Evolutionary conservation across 225 moss, liverwort and hornwort genomes (phyloP).

Genomic region (Lunularia cruciata): DNA sequence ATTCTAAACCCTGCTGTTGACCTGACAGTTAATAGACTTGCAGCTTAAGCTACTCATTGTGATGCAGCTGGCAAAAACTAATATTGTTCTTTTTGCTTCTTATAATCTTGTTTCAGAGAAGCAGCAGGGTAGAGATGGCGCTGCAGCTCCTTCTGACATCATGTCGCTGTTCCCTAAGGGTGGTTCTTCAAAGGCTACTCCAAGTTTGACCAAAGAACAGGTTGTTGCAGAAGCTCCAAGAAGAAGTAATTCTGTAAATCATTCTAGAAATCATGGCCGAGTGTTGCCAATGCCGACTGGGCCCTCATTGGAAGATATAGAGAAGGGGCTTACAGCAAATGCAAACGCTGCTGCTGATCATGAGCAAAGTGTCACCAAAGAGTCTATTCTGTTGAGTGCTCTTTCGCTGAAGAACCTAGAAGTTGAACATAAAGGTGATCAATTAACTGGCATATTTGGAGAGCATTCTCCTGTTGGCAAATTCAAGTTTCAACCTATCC

Average conservation of each 20-base stretch:
- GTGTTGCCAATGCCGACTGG: conserved; percentile 87
- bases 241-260: conserved; percentile 39
- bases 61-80: too few relatives aligned
- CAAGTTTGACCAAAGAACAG: conserved; percentile 22
- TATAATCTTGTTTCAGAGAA: conserved; percentile 46
- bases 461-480: conserved; percentile 51
- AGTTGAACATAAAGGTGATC: conserved; percentile 39
- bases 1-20: too few relatives aligned
- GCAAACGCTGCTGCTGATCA: conserved; percentile 31
- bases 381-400: conserved; percentile 35
- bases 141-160: conserved; percentile 50
- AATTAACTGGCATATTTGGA: conserved; percentile 39
- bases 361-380: conserved; percentile 28
- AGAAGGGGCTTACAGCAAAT: conserved; percentile 70
- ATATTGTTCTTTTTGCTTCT: too few relatives aligned
- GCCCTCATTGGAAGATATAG: conserved; percentile 90
- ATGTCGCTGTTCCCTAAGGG: conserved; percentile 64
- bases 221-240: conserved; percentile 40
- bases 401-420: conserved; percentile 36
- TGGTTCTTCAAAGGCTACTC: conserved; percentile 24
- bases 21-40: too few relatives aligned
- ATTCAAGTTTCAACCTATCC: conserved; percentile 34
- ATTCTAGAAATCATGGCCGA: conserved; percentile 51
- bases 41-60: too few relatives aligned
- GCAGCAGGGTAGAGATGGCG: conserved; percentile 43